Evolutionary conservation across 2,329 filamentous ascomycete genomes (phyloP).

Genomic region (Curvularia spicifera): DNA sequence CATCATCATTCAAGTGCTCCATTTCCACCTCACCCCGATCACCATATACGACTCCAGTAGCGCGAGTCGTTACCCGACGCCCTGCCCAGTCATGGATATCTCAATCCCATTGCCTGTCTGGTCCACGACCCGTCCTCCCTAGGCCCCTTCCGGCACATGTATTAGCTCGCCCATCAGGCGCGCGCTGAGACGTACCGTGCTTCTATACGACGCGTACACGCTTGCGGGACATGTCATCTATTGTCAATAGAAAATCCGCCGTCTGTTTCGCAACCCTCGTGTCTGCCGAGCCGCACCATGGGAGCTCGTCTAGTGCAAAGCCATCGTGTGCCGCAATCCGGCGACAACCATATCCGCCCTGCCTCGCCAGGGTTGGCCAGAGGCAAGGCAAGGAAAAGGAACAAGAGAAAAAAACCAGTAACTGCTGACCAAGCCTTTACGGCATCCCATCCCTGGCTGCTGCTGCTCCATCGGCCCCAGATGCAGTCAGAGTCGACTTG

Average conservation of each 20-base stretch:
- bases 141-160: constrained; percentile 39
- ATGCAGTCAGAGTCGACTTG: neutral
- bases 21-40: neutral
- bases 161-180: constrained; percentile 38
- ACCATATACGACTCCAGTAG: constrained; percentile 26
- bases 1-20: constrained; percentile 4
- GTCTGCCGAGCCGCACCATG: constrained; percentile 30
- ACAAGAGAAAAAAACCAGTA: neutral
- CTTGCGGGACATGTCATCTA: constrained; percentile 29
- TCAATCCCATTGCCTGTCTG: constrained; percentile 17
- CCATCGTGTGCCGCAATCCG: constrained; percentile 27
- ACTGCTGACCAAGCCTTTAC: neutral
- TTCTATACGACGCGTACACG: constrained; percentile 37
- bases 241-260: constrained; percentile 34
- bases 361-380: neutral
- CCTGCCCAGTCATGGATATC: constrained; percentile 9
- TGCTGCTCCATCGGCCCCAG: neutral
- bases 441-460: neutral
- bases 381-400: neutral
- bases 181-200: constrained; percentile 47
- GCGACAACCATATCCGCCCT: constrained; percentile 13
- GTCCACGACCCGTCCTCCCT: constrained; percentile 32
- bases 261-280: constrained; percentile 30
- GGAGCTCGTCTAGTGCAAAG: constrained; percentile 30
- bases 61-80: constrained; percentile 23